Evolutionary conservation across 495 filamentous ascomycete species (phyloP).

Genomic region (Penicillium mononematosum): DNA sequence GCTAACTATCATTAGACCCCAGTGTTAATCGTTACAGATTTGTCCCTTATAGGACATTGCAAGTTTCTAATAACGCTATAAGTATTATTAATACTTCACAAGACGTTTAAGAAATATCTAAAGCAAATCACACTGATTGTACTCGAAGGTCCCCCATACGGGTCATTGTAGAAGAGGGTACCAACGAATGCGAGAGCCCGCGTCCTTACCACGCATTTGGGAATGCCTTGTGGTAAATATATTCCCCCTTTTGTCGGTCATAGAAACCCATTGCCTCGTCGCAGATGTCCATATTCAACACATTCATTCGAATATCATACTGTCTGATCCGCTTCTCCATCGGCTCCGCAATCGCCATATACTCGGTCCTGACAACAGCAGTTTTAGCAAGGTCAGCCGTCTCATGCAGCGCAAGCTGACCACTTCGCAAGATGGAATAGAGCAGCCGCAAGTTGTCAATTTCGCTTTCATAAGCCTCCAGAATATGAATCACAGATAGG

Average conservation of each 20-base stretch:
- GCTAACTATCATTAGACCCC: too few species aligned
- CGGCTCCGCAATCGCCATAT: conserved; percentile 16
- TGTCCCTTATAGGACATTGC: not conserved
- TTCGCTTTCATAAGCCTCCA: conserved; percentile 25
- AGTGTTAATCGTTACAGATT: not conserved
- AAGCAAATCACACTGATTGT: not conserved
- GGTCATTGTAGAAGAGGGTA: not conserved
- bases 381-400: not conserved
- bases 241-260: conserved; percentile 6
- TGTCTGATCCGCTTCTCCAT: conserved; percentile 16
- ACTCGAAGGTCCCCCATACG: not conserved
- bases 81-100: not conserved
- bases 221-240: conserved; percentile 13
- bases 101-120: not conserved
- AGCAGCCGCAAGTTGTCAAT: conserved; percentile 16
- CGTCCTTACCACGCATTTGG: not conserved
- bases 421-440: conserved; percentile 15
- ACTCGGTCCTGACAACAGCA: not conserved
- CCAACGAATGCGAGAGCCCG: not conserved
- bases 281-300: conserved; percentile 18
- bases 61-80: not conserved
- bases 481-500: conserved; percentile 19
- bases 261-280: conserved; percentile 16
- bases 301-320: conserved; percentile 18
- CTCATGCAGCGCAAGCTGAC: conserved; percentile 14